These are phyloP conservation scores for Colletotrichum camelliae DNA, from an alignment of 2,329 filamentous ascomycete species.

Conservation along the genomic window DNA sequence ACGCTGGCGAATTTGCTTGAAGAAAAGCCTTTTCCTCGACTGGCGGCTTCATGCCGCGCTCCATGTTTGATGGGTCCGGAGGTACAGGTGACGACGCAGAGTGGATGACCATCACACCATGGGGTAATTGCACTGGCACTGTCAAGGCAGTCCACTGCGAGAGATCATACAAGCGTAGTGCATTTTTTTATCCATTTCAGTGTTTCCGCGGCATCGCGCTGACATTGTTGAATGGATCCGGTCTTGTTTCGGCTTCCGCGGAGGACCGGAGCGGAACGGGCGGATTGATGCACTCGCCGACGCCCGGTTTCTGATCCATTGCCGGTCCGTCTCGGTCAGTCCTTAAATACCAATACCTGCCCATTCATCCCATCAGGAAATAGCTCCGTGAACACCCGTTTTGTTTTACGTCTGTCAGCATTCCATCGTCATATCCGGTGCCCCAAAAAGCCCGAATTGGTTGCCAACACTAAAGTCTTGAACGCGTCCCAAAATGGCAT, in stretches of 20 bases:
- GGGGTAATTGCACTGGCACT: neutral
- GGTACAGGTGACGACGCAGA: neutral
- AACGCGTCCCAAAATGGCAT: neutral
- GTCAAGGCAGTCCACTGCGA: rapidly evolving
- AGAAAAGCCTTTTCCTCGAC: neutral
- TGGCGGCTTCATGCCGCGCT: neutral
- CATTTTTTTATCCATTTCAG: neutral
- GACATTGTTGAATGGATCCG: neutral
- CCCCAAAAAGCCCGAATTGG: too few relatives aligned
- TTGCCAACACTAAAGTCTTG: too few relatives aligned
- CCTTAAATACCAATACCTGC: neutral
- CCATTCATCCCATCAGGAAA: neutral
- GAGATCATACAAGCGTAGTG: rapidly evolving
- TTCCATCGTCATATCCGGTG: neutral
- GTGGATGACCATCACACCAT: neutral
- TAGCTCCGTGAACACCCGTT: neutral
- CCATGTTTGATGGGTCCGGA: neutral
- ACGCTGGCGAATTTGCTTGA: neutral
- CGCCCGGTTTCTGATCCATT: neutral
- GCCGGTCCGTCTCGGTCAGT: neutral
- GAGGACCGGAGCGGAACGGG: neutral
- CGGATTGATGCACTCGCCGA: neutral
- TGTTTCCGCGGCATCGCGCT: neutral
- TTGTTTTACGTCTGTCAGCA: neutral
- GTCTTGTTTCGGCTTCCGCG: neutral